Evolutionary conservation across 2,329 filamentous ascomycete species (phyloP).

Genomic region (Claviceps sp.): DNA sequence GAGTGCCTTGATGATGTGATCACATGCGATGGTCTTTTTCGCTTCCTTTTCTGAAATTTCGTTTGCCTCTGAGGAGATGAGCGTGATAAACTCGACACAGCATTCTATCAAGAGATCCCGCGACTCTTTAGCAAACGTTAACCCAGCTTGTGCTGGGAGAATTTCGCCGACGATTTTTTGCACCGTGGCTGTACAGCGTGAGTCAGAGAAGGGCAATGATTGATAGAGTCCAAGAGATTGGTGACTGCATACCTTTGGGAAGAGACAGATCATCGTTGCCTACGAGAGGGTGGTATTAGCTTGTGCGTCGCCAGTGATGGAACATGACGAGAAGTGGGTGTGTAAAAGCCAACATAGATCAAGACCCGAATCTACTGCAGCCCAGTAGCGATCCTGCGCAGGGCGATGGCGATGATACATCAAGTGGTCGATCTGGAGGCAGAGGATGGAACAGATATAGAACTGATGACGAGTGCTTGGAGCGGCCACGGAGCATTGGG

Average conservation of each 20-base stretch:
- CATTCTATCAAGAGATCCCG: constrained; percentile 94
- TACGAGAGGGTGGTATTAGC: constrained; percentile 25
- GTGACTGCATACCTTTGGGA: constrained; percentile 38
- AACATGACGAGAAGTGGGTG: background rate
- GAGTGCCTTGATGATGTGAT: constrained; percentile 91
- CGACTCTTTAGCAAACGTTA: constrained; percentile 88
- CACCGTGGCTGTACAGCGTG: constrained; percentile 43
- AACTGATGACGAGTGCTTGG: background rate
- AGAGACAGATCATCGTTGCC: constrained; percentile 51
- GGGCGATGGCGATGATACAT: constrained; percentile 9
- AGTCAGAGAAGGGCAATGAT: constrained; percentile 3
- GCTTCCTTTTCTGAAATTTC: constrained; percentile 98
- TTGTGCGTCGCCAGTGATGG: background rate
- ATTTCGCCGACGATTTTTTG: constrained; percentile 90
- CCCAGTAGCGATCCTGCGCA: constrained; percentile 18
- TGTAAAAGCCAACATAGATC: background rate
- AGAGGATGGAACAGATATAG: background rate
- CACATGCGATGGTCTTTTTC: constrained; percentile 97
- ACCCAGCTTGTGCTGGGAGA: constrained; percentile 57
- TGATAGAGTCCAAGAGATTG: too few relatives aligned
- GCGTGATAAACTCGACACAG: constrained; percentile 97
- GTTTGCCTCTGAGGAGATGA: constrained; percentile 97
- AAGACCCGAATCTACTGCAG: constrained; percentile 10
- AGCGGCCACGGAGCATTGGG: background rate
- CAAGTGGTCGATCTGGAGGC: background rate